Conservation (phyloP, 768 basidiomycete genomes). For the Tylopilus vinaceipallidus region DNA sequence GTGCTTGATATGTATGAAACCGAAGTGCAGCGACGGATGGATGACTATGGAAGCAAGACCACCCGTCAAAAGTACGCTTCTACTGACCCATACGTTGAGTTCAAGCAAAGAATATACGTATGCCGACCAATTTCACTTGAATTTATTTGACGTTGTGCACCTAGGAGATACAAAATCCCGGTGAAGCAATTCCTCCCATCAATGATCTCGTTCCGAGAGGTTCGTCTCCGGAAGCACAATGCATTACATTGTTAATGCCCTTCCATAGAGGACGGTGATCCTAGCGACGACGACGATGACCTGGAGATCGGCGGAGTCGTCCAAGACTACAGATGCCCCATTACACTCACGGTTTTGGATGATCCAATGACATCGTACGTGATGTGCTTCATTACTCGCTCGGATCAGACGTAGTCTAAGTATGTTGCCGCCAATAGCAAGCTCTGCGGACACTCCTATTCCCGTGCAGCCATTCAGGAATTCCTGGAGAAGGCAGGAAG, state of each 20-base stretch:
- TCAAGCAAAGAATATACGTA: conserved; percentile 69
- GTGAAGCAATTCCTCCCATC: conserved; percentile 71
- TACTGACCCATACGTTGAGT: conserved; percentile 53
- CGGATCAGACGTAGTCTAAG: conserved; percentile 2
- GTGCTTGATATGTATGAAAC: conserved; percentile 49
- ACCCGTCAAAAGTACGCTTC: conserved; percentile 79
- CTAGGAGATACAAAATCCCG: conserved; percentile 68
- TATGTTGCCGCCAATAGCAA: conserved; percentile 36
- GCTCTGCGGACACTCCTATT: conserved; percentile 82
- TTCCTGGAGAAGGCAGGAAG: conserved; percentile 45
- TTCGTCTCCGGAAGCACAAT: conserved; percentile 22
- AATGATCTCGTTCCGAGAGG: conserved; percentile 72
- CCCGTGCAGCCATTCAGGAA: conserved; percentile 62
- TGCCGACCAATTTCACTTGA: conserved; percentile 22
- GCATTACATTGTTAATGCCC: neutral
- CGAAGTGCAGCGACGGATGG: conserved; percentile 40
- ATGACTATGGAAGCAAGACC: conserved; percentile 58
- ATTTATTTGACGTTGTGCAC: conserved; percentile 6
- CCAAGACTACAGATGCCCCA: conserved; percentile 81
- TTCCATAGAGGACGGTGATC: conserved; percentile 69
- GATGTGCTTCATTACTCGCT: neutral
- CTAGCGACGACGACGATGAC: conserved; percentile 84
- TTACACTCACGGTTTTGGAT: conserved; percentile 62
- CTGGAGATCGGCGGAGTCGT: conserved; percentile 84
- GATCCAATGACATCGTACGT: conserved; percentile 84